Evolutionary conservation across 164 flowering plant genomes (phyloP).

Genomic region (Tetrastigma voinierianum): DNA sequence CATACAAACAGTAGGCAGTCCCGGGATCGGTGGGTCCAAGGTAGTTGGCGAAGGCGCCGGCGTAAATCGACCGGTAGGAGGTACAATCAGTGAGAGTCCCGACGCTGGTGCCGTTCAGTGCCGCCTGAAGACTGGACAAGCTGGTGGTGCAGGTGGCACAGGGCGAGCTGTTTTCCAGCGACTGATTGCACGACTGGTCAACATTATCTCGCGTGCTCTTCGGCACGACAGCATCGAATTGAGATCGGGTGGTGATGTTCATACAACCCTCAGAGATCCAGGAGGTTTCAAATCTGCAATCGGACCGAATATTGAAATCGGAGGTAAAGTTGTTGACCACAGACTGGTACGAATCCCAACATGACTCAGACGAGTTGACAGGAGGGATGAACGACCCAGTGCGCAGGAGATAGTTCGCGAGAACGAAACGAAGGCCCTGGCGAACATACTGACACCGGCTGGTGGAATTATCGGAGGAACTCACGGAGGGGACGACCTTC

Average conservation of each 20-base stretch:
- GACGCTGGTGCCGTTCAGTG: conserved; percentile 22
- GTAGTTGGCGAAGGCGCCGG: conserved; percentile 35
- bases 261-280: conserved; percentile 45
- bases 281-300: conserved; percentile 35
- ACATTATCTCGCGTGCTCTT: conserved; percentile 12
- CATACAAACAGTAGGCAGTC: conserved; percentile 35
- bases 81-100: conserved; percentile 39
- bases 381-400: conserved; percentile 34
- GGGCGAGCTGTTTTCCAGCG: conserved; percentile 29
- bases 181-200: conserved; percentile 28
- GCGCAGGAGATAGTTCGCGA: conserved; percentile 25
- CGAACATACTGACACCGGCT: conserved; percentile 26
- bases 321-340: conserved; percentile 12
- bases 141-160: conserved; percentile 39
- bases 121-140: conserved; percentile 22
- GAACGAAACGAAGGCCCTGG: conserved; percentile 32
- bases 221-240: conserved; percentile 31
- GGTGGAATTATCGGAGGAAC: conserved; percentile 1
- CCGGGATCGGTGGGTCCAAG: conserved; percentile 37
- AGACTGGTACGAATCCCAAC: conserved; percentile 35
- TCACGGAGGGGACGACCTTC: neutral
- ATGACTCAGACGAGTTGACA: conserved; percentile 30
- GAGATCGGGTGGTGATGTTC: conserved; percentile 32
- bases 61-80: conserved; percentile 34
- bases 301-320: conserved; percentile 25